Conservation (phyloP, 2,329 filamentous ascomycete genomes). For the Trichoderma arundinaceum region DNA sequence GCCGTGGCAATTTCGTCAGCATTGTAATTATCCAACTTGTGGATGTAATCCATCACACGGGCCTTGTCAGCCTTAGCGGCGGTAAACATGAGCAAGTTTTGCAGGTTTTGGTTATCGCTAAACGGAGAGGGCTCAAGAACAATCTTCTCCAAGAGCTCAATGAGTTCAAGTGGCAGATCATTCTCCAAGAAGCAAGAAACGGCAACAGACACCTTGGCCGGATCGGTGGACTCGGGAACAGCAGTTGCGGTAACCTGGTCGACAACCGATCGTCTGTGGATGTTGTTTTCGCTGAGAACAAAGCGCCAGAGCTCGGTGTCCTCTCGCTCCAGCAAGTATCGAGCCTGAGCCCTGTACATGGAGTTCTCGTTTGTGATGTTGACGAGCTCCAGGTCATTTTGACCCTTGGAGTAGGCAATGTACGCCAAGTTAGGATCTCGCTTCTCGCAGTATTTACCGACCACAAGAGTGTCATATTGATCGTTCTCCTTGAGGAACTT, state of each 20-base stretch:
- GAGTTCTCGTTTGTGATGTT: constrained; percentile 98
- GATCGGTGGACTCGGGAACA: constrained; percentile 89
- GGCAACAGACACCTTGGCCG: constrained; percentile 91
- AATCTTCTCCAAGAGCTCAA: constrained; percentile 98
- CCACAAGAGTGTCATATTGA: constrained; percentile 87
- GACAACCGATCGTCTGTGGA: constrained; percentile 89
- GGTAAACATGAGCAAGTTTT: constrained; percentile 95
- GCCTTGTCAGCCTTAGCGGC: constrained; percentile 96
- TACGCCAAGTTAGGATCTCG: constrained; percentile 94
- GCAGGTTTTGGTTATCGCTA: constrained; percentile 94
- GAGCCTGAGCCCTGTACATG: constrained; percentile 99
- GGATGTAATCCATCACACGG: constrained; percentile 94
- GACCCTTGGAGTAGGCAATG: constrained; percentile 94
- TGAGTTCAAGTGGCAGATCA: constrained; percentile 90
- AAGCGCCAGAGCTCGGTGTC: constrained; percentile 93
- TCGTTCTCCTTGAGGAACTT: constrained; percentile 98
- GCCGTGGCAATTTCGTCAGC: constrained; percentile 90
- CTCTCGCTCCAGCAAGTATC: constrained; percentile 89
- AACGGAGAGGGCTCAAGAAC: constrained; percentile 99
- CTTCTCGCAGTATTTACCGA: constrained; percentile 99
- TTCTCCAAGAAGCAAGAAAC: constrained; percentile 91
- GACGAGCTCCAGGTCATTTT: constrained; percentile 96
- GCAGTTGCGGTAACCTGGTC: constrained; percentile 97
- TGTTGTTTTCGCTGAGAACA: constrained; percentile 93
- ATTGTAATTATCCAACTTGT: constrained; percentile 86